These are phyloP conservation scores for Triticum monococcum DNA, from an alignment of 176 grass and related monocot species.

Conservation along the genomic window DNA sequence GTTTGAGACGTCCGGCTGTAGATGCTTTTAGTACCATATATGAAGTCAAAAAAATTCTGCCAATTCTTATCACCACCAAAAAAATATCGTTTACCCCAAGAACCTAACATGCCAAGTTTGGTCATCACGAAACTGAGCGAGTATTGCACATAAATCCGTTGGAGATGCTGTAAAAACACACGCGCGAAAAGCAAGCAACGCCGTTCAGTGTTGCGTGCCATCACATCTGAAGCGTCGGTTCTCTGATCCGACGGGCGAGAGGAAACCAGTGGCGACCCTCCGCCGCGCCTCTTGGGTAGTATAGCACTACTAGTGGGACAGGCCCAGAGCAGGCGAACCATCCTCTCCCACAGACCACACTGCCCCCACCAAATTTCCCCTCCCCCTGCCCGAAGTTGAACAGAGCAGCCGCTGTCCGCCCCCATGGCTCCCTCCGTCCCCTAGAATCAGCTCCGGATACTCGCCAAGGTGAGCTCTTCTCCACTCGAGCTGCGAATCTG, in stretches of 20 bases:
- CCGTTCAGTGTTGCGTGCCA: background rate
- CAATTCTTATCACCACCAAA: too few species aligned
- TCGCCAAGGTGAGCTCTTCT: background rate
- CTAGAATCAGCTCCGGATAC: background rate
- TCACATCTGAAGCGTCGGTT: background rate
- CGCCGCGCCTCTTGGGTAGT: background rate
- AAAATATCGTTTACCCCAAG: too few species aligned
- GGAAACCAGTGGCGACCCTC: background rate
- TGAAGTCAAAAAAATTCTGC: too few species aligned
- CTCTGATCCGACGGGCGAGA: background rate
- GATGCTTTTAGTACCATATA: too few species aligned
- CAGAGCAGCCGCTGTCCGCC: background rate
- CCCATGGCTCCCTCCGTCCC: background rate
- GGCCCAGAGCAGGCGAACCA: background rate
- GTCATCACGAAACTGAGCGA: too few species aligned
- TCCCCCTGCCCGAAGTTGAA: background rate
- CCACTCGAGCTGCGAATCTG: background rate
- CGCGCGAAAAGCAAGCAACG: background rate
- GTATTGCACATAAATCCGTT: background rate
- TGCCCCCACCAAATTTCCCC: background rate
- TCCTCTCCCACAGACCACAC: background rate
- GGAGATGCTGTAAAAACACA: background rate
- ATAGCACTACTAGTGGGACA: background rate
- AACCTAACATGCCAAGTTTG: too few species aligned
- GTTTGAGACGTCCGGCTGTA: too few species aligned